Base-by-base conservation (phyloP, 805 yeast genomes). In the Candida nitratophila region DNA sequence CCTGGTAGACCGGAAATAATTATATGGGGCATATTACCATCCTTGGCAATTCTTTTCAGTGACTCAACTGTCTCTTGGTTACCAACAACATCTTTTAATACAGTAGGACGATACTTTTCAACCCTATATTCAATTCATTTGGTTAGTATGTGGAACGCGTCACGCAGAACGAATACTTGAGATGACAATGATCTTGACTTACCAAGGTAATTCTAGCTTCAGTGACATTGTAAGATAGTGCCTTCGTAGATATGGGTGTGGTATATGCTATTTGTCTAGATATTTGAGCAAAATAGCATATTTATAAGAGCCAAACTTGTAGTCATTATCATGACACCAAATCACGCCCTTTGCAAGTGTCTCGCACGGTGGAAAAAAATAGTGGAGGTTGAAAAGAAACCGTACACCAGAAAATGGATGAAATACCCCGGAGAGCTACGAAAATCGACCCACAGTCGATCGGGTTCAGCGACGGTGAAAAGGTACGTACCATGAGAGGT, bases 11-110 rank as follows among this genome's bases (percentile, higher is more conserved):
- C 96, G n/a, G 93, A 83, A 38, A 93, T 85, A 54, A 93, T 90
- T 76, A 93, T 71, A 65, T 93, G 96, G 1, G 99, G 98, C 87
- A 93, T 84, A 64, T 93, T 93, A 29, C 99, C 99, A 56, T 90
- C 96, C 40, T 76, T 66, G 5, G 95, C 96, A 42, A 93, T 90
- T 47, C 87, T 77, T 55, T 83, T 77, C 44, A 93, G 71, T 33
- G 97, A 74, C 48, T 83, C 88, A 4, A 93, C 75, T 3, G 98
- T 91, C 48, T 90, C 98, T 44, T 76, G 82, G 55, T 93, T 93
- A 10, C 99, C 99, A 11, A 91, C 98, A 22, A 93, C 83, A 56
- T 93, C 98, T 39, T 79, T 76, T 26, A 93, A 69, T 17, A 70
- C 63, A 33, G 74, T 70, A 0, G 99, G 99, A 48, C 99, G 79